Evolutionary conservation across 164 flowering plant species (phyloP), one percentile per base, ranked within the genome.

Genomic region (Akebia trifoliata): DNA sequence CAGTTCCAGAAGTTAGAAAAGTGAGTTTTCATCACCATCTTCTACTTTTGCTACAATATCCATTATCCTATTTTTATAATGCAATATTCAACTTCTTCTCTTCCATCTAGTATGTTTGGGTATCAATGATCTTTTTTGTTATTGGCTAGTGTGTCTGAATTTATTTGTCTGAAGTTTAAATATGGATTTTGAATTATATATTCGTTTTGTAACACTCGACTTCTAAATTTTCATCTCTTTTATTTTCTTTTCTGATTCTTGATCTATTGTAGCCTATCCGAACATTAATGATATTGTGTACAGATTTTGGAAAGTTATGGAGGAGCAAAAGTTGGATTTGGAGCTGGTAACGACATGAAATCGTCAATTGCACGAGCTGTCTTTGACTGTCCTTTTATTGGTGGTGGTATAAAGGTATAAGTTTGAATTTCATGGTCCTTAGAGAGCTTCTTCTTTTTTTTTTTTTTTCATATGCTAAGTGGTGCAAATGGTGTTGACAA

Each of bases 301-400:
- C 87, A 93, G 98, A 74, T 80, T 61, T 47, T 90, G 63, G 78
- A 69, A 55, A 61, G 72, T 59, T 75, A 68, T 60, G 72, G 72
- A 62, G 78, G 79, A 67, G 97, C 85, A 56, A 83, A 78, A 74
- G 69, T 90, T 71, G 97, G 97, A 71, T 89, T 80, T 80, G 98
- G 98, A 60, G 74, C 76, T 60, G 96, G 82, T 59, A 56, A 70
- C 56, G 73, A 70, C 72, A 62, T 80, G 31, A 72, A 73, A 75
- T 64, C 78, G 32, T 87, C 98, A 39, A 78, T 90, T 54, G 59
- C 56, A 42, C 80, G 66, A 70, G 89, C 98, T 61, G 63, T 85
- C 47, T 78, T 77, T 67, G 90, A 85, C 53, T 85, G 97, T 56
- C 94, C 97, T 67, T 93, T 89, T 72, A 77, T 89, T 61, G 77